These are phyloP conservation scores for Solanum tacnaense DNA, from an alignment of 257 asterid genomes.

Conservation along the genomic window DNA sequence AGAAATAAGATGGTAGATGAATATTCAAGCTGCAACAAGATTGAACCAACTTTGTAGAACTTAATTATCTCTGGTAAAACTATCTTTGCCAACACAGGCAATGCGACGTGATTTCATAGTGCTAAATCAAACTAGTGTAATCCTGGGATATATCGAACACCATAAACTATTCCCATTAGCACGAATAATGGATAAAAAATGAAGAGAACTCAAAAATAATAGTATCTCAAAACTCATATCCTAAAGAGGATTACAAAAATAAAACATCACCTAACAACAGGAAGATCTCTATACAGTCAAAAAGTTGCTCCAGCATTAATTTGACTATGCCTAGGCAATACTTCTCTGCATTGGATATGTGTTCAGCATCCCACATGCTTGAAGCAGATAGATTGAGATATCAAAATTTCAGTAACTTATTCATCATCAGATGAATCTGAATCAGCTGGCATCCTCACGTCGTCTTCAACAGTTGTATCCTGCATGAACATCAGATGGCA, in stretches of 20 bases:
- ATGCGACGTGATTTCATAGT: background rate
- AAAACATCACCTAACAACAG: background rate
- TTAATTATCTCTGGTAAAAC: background rate
- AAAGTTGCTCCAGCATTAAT: background rate
- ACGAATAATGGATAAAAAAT: background rate
- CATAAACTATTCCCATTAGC: background rate
- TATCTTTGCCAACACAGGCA: background rate
- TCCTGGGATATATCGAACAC: background rate
- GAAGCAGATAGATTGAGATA: background rate
- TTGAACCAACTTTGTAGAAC: background rate
- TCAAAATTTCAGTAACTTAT: background rate
- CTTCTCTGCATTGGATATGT: background rate
- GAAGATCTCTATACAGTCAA: background rate
- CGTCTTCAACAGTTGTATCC: constrained; percentile 38
- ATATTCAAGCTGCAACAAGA: background rate
- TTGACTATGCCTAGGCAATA: background rate
- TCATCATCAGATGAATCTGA: constrained; percentile 55
- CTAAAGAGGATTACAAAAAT: background rate
- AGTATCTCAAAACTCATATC: background rate
- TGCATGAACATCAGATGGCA: constrained; percentile 6
- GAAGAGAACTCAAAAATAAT: background rate
- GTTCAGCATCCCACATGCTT: background rate
- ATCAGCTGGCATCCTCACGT: constrained; percentile 32
- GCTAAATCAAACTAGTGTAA: background rate
- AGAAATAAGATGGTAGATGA: background rate